Conservation (phyloP, 129 eudicot genomes). For the Apium graveolens region DNA sequence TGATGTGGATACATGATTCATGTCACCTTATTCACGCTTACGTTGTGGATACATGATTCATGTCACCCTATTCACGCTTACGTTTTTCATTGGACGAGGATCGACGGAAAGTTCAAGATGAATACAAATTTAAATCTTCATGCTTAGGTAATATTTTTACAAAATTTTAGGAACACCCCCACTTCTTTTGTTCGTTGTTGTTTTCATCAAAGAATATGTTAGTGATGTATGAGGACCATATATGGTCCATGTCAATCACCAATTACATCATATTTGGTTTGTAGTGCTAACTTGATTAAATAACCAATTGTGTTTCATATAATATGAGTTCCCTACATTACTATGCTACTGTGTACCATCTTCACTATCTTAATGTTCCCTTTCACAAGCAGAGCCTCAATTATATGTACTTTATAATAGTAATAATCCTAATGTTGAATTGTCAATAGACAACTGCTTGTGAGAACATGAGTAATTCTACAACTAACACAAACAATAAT, state of each 20-base stretch:
- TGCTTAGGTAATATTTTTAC: not conserved
- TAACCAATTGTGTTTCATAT: not conserved
- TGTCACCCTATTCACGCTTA: too few species aligned
- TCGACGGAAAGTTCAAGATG: too few species aligned
- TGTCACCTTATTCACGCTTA: too few species aligned
- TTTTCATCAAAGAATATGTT: not conserved
- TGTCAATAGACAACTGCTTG: slow-evolving; percentile 2
- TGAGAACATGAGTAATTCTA: not conserved
- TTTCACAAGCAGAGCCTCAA: not conserved
- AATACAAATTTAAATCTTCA: too few species aligned
- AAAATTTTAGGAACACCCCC: not conserved
- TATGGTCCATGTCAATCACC: not conserved
- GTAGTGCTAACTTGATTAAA: not conserved
- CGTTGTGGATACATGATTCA: too few species aligned
- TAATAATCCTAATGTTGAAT: not conserved
- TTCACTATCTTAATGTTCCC: not conserved
- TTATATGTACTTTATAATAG: not conserved
- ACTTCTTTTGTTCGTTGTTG: not conserved
- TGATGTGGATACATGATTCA: too few species aligned
- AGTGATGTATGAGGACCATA: not conserved
- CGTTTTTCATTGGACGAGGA: too few species aligned
- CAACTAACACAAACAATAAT: not conserved
- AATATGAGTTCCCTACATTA: not conserved
- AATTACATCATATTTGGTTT: not conserved
- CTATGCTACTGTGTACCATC: not conserved